These are phyloP conservation scores for Ceratobasidium sp. DNA, from an alignment of 1,284 basidiomycete genomes.

Conservation along the genomic window DNA sequence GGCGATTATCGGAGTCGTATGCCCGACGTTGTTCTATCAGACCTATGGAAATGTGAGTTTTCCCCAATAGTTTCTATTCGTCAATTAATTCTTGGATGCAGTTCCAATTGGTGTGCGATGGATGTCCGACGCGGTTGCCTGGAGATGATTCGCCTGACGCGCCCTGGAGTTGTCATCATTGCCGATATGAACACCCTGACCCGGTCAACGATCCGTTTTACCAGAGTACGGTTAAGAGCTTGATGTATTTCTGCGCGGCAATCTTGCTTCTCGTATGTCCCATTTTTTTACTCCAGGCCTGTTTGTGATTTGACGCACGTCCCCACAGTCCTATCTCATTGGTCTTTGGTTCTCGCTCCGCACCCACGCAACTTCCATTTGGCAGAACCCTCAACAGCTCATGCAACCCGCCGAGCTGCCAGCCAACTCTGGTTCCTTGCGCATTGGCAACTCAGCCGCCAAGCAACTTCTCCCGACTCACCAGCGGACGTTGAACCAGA, in stretches of 20 bases:
- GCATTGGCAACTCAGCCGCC: slow-evolving; percentile 60
- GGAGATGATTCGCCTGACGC: slow-evolving; percentile 53
- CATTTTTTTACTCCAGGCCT: not conserved
- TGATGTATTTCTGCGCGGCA: slow-evolving; percentile 95
- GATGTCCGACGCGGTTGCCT: slow-evolving; percentile 72
- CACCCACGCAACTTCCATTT: slow-evolving; percentile 98
- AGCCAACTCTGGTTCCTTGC: slow-evolving; percentile 54
- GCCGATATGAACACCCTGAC: slow-evolving; percentile 95
- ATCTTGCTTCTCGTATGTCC: slow-evolving; percentile 86
- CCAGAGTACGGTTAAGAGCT: slow-evolving; percentile 89
- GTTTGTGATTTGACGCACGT: not conserved
- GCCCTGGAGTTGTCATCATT: slow-evolving; percentile 90
- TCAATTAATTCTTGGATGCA: slow-evolving; percentile 54
- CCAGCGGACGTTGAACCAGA: slow-evolving; percentile 56
- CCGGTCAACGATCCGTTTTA: slow-evolving; percentile 96
- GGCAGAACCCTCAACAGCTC: slow-evolving; percentile 95
- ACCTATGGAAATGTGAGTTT: slow-evolving; percentile 93
- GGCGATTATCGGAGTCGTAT: slow-evolving; percentile 97
- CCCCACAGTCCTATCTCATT: slow-evolving; percentile 87
- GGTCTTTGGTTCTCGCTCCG: slow-evolving; percentile 99
- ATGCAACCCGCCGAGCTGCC: slow-evolving; percentile 73
- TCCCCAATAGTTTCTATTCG: slow-evolving; percentile 12
- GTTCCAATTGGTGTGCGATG: slow-evolving; percentile 94
- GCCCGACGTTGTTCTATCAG: slow-evolving; percentile 98
- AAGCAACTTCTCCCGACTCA: slow-evolving; percentile 56